Evolutionary conservation across 192 early-diverging fungal genomes (phyloP).

Genomic region (Backusella mclennaniae): DNA sequence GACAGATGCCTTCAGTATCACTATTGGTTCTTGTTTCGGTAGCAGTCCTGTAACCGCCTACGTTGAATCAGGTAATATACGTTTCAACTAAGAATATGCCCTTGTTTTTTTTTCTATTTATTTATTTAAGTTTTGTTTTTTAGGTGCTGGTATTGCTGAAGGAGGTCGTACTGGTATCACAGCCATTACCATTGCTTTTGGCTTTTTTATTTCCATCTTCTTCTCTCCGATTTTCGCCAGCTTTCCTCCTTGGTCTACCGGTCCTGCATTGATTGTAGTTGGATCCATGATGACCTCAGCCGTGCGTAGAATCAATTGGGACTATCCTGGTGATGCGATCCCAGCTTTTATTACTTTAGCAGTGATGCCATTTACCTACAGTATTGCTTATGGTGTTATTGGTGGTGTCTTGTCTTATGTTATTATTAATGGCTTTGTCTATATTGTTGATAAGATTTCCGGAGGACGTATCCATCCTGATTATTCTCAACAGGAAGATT

Average conservation of each 20-base stretch:
- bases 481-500: slow-evolving; percentile 30
- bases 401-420: slow-evolving; percentile 70
- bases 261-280: slow-evolving; percentile 76
- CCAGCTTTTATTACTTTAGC: slow-evolving; percentile 78
- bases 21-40: slow-evolving; percentile 68
- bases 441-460: slow-evolving; percentile 52
- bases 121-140: too few species aligned
- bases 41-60: slow-evolving; percentile 76
- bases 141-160: slow-evolving; percentile 73
- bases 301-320: slow-evolving; percentile 73
- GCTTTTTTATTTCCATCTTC: slow-evolving; percentile 78
- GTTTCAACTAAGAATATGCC: too few species aligned
- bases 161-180: slow-evolving; percentile 79
- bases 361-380: slow-evolving; percentile 82
- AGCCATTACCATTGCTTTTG: slow-evolving; percentile 62
- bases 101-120: too few species aligned
- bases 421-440: slow-evolving; percentile 65
- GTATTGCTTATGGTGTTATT: slow-evolving; percentile 79
- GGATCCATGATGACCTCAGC: slow-evolving; percentile 78
- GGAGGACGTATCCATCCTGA: slow-evolving; percentile 51
- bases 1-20: slow-evolving; percentile 63
- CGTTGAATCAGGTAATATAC: slow-evolving; percentile 61
- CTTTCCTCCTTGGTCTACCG: slow-evolving; percentile 85
- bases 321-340: slow-evolving; percentile 73
- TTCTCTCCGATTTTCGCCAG: slow-evolving; percentile 83